Evolutionary conservation across 2,329 filamentous ascomycete species (phyloP), one percentile per base, ranked within the genome.

Genomic region (Neonectria faginata): DNA sequence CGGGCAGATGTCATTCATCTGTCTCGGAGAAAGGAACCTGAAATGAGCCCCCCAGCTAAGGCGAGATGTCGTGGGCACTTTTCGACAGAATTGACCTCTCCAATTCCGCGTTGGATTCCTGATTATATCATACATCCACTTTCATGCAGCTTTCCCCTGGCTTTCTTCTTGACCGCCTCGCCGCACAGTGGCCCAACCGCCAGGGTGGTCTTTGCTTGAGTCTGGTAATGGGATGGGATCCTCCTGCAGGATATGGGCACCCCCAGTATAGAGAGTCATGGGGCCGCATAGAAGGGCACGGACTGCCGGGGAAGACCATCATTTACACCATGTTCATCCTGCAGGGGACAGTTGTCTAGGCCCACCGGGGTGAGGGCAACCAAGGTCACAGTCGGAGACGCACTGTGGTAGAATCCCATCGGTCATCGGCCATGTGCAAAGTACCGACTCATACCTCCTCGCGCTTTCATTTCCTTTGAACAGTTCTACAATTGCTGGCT

Each of bases 341-440:
- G 71, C 71, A 73, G 71, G 71, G 70, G 71, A 65, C 48, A 61
- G 52, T 53, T 69, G 69, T 62, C 62, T 53, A 66, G 62, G 57
- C 60, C 59, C 55, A 60, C 65, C 54, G 57, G 71, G 70, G 66
- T 65, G 61, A 62, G 60, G 62, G 47, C 53, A 62, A 60, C 62
- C 47, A 57, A 57, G 50, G 51, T 50, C 57, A 67, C 65, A 64
- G 62, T 66, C 42, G 36, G 31, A 47, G 42, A 56, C 64, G 61
- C 65, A 68, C 66, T 67, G 64, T 67, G 58, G 47, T 59, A 14
- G 51, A 25, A 62, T 45, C 50, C 59, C 57, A 56, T 48, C 60
- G 50, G 44, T 42, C 55, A 31, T 57, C 50, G 44, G 55, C 25
- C 55, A 59, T 48, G 42, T 47, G n/a, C 50, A 63, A 51, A 50